Conservation (phyloP, 495 filamentous ascomycete genomes). For the Schizothecium vesticola region DNA sequence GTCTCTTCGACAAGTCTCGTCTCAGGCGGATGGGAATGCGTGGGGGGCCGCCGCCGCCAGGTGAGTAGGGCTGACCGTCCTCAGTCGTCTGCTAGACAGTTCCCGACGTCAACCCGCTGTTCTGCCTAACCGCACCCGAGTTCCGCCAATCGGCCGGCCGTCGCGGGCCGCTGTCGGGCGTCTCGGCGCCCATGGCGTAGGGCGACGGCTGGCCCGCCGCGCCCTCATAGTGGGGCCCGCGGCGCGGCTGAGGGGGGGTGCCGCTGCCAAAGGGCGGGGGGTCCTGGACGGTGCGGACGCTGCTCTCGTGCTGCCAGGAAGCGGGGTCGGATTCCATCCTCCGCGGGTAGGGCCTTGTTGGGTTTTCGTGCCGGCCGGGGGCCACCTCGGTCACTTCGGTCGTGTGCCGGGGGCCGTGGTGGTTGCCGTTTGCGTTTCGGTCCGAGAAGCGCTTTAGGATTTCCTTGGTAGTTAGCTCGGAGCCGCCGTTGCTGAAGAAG, state of each 20-base stretch:
- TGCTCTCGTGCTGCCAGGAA: slow-evolving; percentile 75
- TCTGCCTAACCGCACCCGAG: slow-evolving; percentile 45
- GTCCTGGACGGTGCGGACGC: slow-evolving; percentile 71
- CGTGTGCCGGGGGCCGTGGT: slow-evolving; percentile 49
- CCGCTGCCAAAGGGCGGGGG: slow-evolving; percentile 35
- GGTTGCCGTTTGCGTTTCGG: slow-evolving; percentile 55
- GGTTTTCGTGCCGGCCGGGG: slow-evolving; percentile 40
- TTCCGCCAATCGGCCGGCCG: slow-evolving; percentile 45
- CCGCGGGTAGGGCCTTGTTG: slow-evolving; percentile 43
- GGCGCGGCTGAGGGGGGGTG: slow-evolving; percentile 42
- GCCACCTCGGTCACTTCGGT: slow-evolving; percentile 53
- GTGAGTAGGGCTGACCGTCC: background rate
- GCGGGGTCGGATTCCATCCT: slow-evolving; percentile 73
- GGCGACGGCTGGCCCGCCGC: slow-evolving; percentile 18
- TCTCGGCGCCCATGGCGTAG: slow-evolving; percentile 19
- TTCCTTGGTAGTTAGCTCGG: slow-evolving; percentile 90
- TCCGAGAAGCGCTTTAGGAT: slow-evolving; percentile 87
- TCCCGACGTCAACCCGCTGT: slow-evolving; percentile 32
- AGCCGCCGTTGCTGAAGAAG: slow-evolving; percentile 67
- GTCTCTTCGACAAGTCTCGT: background rate
- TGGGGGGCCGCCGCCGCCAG: background rate
- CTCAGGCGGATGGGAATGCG: background rate
- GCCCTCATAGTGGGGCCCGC: slow-evolving; percentile 32
- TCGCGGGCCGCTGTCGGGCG: slow-evolving; percentile 28
- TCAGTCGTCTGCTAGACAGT: slow-evolving; percentile 19